Evolutionary conservation across 2,329 filamentous ascomycete genomes (phyloP).

Genomic region (Fusarium sp.): DNA sequence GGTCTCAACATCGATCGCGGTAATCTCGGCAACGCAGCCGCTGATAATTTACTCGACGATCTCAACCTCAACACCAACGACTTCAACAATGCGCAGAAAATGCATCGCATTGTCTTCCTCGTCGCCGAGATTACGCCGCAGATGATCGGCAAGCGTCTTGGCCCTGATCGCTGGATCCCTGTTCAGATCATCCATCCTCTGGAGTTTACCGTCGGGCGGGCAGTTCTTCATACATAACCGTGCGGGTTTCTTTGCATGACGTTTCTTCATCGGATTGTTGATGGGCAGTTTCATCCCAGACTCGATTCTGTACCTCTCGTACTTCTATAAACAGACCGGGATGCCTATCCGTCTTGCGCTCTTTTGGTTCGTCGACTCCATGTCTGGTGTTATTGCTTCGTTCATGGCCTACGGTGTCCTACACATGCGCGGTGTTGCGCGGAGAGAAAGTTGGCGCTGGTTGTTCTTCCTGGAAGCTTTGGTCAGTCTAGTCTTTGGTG

Average conservation of each 20-base stretch:
- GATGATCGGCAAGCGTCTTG: neutral
- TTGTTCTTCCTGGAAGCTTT: slow-evolving; percentile 54
- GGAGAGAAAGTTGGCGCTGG: slow-evolving; percentile 67
- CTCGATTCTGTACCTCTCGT: neutral
- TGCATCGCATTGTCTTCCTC: neutral
- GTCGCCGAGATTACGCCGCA: neutral
- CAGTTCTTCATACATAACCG: neutral
- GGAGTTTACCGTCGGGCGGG: neutral
- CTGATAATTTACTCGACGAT: neutral
- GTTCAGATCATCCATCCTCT: neutral
- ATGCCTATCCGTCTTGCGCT: neutral
- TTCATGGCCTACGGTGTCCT: slow-evolving; percentile 54
- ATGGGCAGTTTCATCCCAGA: neutral
- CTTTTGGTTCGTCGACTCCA: neutral
- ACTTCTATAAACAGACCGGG: neutral
- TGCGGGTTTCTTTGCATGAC: neutral
- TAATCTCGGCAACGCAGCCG: neutral
- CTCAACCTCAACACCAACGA: neutral
- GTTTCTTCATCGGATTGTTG: neutral
- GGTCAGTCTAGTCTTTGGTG: neutral
- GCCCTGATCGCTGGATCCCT: neutral
- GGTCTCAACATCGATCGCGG: neutral
- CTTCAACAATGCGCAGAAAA: neutral
- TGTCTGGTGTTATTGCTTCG: neutral
- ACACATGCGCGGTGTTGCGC: slow-evolving; percentile 60